Evolutionary conservation across 768 basidiomycete species (phyloP), one percentile per base, ranked within the genome.

Genomic region (Phylloporus rhodoxanthus): DNA sequence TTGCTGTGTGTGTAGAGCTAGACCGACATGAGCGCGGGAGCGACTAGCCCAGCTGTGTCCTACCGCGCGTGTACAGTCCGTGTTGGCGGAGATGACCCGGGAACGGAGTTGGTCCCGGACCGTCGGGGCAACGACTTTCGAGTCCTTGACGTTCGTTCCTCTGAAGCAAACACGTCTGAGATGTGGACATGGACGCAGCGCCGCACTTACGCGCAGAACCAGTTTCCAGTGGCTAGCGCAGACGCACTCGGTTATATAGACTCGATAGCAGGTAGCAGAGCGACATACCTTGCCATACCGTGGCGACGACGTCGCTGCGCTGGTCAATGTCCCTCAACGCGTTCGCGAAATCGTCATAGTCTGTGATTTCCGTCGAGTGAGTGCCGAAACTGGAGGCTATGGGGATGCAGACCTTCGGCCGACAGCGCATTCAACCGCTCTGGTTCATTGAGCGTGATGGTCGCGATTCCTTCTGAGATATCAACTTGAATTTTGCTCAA

Each of bases 1-100:
- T 88, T 88, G 48, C 72, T 73, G 57, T 88, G 86, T 0, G 75
- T 75, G 54, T 81, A 82, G n/a, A 87, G 65, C 85, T 87, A 34
- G 10, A 48, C 37, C 9, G 4, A 30, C 11, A 17, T 50, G 17
- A 46, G 34, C 8, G 19, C 15, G 8, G 28, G n/a, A 20, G 13
- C 10, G 7, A 9, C 20, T 11, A 44, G 32, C 5, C 17, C 1
- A 21, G 20, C 20, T 45, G 6, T 14, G 32, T 58, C 78, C 48
- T 64, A 84, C 85, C n/a, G 85, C 85, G 26, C 78, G 75, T 15
- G 79, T 76, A 56, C 77, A 78, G 56, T 85, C 83, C 8, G 78
- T 78, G 26, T 79, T 80, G 5, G 78, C 74, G 20, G 66, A 67
- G 5, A 76, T 67, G 13, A 84, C 76, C 10, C 59, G 63, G n/a